Conservation (phyloP, 371 early-diverging fungal genomes). For the Rhizomucor pusillus region DNA sequence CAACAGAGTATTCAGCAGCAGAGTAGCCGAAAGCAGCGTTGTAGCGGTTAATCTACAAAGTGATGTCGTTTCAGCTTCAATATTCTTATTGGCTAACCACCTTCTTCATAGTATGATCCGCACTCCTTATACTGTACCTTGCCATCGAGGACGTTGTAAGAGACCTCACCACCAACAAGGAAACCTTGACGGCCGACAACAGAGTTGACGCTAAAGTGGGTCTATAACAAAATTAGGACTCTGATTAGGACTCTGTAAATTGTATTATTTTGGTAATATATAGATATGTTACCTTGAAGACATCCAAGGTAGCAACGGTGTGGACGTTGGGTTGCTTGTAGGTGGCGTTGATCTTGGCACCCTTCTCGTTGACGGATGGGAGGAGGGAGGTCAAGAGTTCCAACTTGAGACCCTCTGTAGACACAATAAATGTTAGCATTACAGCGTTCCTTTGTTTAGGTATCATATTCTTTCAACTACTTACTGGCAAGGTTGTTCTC, state of each 20-base stretch:
- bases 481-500: slow-evolving; percentile 89
- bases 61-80: too few relatives aligned
- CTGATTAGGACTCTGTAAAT: not conserved
- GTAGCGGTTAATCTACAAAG: slow-evolving; percentile 82
- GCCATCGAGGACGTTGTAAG: slow-evolving; percentile 86
- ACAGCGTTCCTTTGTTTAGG: not conserved
- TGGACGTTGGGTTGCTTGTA: slow-evolving; percentile 50
- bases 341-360: slow-evolving; percentile 43
- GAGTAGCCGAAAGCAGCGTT: slow-evolving; percentile 85
- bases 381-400: slow-evolving; percentile 45
- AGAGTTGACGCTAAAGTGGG: slow-evolving; percentile 48
- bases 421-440: not conserved
- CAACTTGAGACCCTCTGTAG: slow-evolving; percentile 47
- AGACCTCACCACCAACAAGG: slow-evolving; percentile 89
- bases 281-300: slow-evolving; percentile 36
- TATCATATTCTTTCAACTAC: slow-evolving; percentile 7
- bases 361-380: slow-evolving; percentile 48
- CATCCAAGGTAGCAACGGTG: slow-evolving; percentile 45
- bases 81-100: too few relatives aligned
- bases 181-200: slow-evolving; percentile 78
- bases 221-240: slow-evolving; percentile 19
- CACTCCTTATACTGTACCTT: slow-evolving; percentile 37
- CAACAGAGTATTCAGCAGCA: slow-evolving; percentile 83
- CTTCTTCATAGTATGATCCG: too few relatives aligned
- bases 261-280: not conserved